Evolutionary conservation across 2,329 filamentous ascomycete species (phyloP).

Genomic region (Onygenales sp.): DNA sequence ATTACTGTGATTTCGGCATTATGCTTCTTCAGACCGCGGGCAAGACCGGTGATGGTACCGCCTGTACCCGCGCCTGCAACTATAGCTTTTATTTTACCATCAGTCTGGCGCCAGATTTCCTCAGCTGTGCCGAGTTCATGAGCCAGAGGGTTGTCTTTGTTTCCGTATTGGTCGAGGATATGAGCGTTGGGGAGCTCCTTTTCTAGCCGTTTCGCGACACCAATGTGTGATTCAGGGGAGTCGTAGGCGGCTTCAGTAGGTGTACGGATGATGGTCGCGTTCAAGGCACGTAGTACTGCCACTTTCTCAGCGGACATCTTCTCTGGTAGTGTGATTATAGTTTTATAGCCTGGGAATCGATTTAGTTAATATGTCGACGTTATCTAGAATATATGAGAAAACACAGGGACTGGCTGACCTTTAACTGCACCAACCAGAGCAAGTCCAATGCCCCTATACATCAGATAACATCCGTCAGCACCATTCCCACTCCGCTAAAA

Average conservation of each 20-base stretch:
- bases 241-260: slow-evolving; percentile 94
- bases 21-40: slow-evolving; percentile 78
- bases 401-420: slow-evolving; percentile 29
- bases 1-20: slow-evolving; percentile 78
- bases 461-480: slow-evolving; percentile 17
- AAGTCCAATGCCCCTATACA: slow-evolving; percentile 67
- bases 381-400: background rate
- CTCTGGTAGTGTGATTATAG: slow-evolving; percentile 96
- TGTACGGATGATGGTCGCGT: slow-evolving; percentile 94
- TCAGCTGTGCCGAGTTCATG: slow-evolving; percentile 92
- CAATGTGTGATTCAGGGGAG: slow-evolving; percentile 91
- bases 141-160: slow-evolving; percentile 81
- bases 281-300: slow-evolving; percentile 81
- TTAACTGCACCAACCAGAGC: slow-evolving; percentile 92
- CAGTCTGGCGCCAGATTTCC: slow-evolving; percentile 90
- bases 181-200: slow-evolving; percentile 96
- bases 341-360: slow-evolving; percentile 60
- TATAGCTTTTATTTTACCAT: slow-evolving; percentile 69
- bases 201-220: slow-evolving; percentile 77
- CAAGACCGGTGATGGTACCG: slow-evolving; percentile 86
- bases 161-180: slow-evolving; percentile 93
- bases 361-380: background rate
- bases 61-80: slow-evolving; percentile 92
- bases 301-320: slow-evolving; percentile 99
- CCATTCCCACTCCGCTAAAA: background rate